These are phyloP conservation scores for Brettanomyces bruxellensis DNA, from an alignment of 805 yeast species.

Conservation along the genomic window DNA sequence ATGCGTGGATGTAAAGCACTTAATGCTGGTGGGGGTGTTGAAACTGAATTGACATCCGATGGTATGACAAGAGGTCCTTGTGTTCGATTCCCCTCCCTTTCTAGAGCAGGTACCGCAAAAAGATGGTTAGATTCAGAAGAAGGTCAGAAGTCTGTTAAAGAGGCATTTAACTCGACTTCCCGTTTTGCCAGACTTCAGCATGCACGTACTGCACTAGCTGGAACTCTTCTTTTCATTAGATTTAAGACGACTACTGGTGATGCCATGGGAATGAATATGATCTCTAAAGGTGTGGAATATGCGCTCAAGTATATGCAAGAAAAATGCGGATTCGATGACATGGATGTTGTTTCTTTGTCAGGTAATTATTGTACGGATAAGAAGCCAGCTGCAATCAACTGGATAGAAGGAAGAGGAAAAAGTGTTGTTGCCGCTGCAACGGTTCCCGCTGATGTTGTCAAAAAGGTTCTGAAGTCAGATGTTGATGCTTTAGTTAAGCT, in stretches of 20 bases:
- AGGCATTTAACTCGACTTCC: constrained; percentile 92
- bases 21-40: constrained; percentile 94
- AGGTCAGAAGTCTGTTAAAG: constrained; percentile 73
- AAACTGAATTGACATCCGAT: constrained; percentile 85
- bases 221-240: constrained; percentile 78
- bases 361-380: constrained; percentile 98
- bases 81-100: constrained; percentile 75
- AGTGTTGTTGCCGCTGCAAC: constrained; percentile 94
- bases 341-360: constrained; percentile 85
- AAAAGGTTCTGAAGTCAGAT: constrained; percentile 78
- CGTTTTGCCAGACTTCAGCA: constrained; percentile 93
- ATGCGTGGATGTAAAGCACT: constrained; percentile 99
- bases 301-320: constrained; percentile 78
- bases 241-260: constrained; percentile 99
- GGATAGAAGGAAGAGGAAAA: constrained; percentile 99
- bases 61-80: constrained; percentile 99
- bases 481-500: constrained; percentile 89
- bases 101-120: constrained; percentile 90
- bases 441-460: constrained; percentile 74
- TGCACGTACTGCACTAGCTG: constrained; percentile 90
- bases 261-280: constrained; percentile 99
- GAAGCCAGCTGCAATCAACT: constrained; percentile 95
- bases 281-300: constrained; percentile 93
- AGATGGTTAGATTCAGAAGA: constrained; percentile 93
- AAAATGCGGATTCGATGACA: constrained; percentile 88